A percentile compares a stretch with the other conserved stretches of the same genome.
These are phyloP conservation scores for Entelexis sorbosivorans DNA, from an alignment of 1,139 yeast species.

Conservation along the genomic window DNA sequence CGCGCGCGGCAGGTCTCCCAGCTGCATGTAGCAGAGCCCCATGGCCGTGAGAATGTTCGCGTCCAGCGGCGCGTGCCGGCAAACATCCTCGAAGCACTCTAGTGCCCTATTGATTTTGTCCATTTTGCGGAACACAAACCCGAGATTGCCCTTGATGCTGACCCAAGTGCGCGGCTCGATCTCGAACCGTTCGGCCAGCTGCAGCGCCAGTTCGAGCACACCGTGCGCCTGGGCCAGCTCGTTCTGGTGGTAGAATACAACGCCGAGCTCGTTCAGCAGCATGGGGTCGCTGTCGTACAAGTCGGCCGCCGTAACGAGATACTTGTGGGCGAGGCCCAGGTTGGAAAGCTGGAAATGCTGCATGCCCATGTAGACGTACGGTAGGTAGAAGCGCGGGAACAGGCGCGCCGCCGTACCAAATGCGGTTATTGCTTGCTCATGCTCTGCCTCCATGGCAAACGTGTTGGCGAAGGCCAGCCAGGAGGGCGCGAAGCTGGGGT, in stretches of 20 bases:
- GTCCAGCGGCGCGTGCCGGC: constrained; percentile 59
- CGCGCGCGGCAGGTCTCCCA: constrained; percentile 54
- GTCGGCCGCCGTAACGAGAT: constrained; percentile 60
- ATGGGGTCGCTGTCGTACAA: constrained; percentile 81
- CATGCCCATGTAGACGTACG: constrained; percentile 87
- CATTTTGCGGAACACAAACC: constrained; percentile 74
- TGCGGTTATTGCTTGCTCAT: constrained; percentile 95
- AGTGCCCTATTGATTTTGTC: constrained; percentile 57
- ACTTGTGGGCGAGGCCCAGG: constrained; percentile 73
- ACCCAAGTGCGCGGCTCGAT: constrained; percentile 59
- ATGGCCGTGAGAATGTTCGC: constrained; percentile 71
- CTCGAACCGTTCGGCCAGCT: constrained; percentile 49
- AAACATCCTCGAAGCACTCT: constrained; percentile 63
- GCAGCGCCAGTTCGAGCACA: constrained; percentile 60
- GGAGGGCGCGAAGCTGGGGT: constrained; percentile 88
- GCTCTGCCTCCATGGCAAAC: constrained; percentile 95
- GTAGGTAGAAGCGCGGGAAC: constrained; percentile 90
- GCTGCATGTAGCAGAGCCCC: constrained; percentile 68
- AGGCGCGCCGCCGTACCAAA: constrained; percentile 90
- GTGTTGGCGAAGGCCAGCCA: constrained; percentile 99
- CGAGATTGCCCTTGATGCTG: constrained; percentile 78
- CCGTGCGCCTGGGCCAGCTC: constrained; percentile 60
- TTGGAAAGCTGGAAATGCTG: constrained; percentile 86
- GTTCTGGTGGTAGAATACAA: constrained; percentile 66
- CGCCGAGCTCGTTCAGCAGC: constrained; percentile 83